Evolutionary conservation across 129 eudicot species (phyloP), one percentile per base, ranked within the genome.

Genomic region (Saussurea involucrata): DNA sequence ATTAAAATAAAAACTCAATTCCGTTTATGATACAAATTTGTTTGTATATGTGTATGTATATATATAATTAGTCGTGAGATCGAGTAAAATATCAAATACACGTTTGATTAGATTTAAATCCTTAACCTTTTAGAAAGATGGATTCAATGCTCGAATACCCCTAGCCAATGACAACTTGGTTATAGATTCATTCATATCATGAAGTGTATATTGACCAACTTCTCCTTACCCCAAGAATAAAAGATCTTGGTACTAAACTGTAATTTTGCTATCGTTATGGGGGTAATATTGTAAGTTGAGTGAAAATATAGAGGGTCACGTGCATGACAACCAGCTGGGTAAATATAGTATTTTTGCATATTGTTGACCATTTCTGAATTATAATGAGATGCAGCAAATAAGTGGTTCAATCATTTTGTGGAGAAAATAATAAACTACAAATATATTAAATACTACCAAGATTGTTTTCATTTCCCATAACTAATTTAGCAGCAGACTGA

Each of bases 401-500:
- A 80, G 63, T 73, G 75, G 75, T 5, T 55, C 76, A 80, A 67
- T 80, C 37, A 80, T 80, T 55, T 66, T 55, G 49, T 32, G 68
- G 32, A 73, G 27, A 65, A 65, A 34, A 9, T 8, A 44, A 70
- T 37, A 21, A 25, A 24, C 72, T 37, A 71, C 4, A 44, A 44
- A 72, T 79, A 79, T 53, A 65, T 31, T 58, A 58, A 58, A 58
- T 58, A 21, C 25, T 6, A 3, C 0, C 63, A 73, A 22, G 71
- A 74, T 80, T 33, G 76, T 74, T 74, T 80, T 74, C 84, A 80
- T 80, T 80, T 67, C 84, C 84, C 84, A 74, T 74, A 63, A 79
- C 68, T 64, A 63, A 72, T 55, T 64, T 44, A 65, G 57, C 78
- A 72, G 78, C 78, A 72, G 78, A 72, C 34, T 63, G 60, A 72